Evolutionary conservation across 306 rosid species (phyloP), one percentile per base, ranked within the genome.

Genomic region (Macrotyloma uniflorum): DNA sequence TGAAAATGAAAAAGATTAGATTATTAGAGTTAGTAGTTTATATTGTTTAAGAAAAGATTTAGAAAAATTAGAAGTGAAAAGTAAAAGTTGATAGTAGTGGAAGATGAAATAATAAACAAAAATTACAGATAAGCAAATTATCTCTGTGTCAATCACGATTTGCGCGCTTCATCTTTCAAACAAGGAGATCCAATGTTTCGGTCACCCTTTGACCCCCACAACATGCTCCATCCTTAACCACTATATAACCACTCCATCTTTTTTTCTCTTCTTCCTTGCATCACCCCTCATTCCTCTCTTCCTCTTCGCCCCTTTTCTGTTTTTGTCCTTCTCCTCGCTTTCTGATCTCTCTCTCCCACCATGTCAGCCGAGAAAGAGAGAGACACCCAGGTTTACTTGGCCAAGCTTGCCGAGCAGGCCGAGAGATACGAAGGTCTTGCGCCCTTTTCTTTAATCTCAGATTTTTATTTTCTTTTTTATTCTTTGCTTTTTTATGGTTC

Each of bases 351-450:
- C 85, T 84, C 90, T 88, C 81, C 43, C 67, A 84, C 88, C 42
- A 92, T 89, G 96, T 72, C 96, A 50, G 79, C 89, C 26, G 96
- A 93, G 83, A 93, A 90, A 84, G 97, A 94, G 90, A 87, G 98
- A 89, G 98, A 94, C 73, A 89, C 97, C 66, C 94, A 90, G 82
- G 97, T 94, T 70, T 94, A 94, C 90, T 33, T 90, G 94, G 96
- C 98, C 86, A 94, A 94, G 80, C 97, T 94, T 50, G 87, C 98
- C 32, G 98, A 94, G 63, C 98, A 94, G 81, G 98, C 98, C 58
- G 98, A 94, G 81, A 90, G 98, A 80, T 94, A 94, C 65, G 98
- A 94, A 75, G 98, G 98, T 85, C 26, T 32, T 9, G 2, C 16
- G 0, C 33, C 2, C 32, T 14, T 32, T 18, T 19, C 5, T 12